Percentiles rank a stretch among this genome's conserved stretches.
Evolutionary conservation across 331 rosid genomes (phyloP).

Genomic region (Malus hybrid): DNA sequence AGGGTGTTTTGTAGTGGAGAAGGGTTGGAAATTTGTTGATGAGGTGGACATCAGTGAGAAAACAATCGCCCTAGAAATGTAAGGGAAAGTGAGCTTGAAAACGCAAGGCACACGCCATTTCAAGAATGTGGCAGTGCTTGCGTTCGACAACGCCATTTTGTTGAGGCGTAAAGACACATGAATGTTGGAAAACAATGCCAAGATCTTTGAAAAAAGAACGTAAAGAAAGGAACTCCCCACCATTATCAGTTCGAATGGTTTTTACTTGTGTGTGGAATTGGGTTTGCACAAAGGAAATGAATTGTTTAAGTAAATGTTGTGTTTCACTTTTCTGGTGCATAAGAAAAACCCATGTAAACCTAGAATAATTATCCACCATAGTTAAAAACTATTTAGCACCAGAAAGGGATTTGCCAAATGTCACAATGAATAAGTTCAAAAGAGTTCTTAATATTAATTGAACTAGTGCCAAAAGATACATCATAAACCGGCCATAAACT

Average conservation of each 20-base stretch:
- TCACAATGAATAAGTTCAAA: background rate
- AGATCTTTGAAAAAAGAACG: background rate
- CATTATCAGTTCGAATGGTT: background rate
- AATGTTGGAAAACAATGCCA: background rate
- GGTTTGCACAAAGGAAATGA: background rate
- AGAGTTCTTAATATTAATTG: background rate
- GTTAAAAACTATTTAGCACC: background rate
- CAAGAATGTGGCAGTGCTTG: background rate
- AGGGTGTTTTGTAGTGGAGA: too few relatives aligned
- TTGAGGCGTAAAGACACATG: background rate
- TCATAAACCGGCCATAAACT: background rate
- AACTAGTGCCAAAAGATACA: background rate
- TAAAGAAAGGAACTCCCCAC: background rate
- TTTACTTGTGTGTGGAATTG: background rate
- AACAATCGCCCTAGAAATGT: too few relatives aligned
- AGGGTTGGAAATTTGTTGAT: too few relatives aligned
- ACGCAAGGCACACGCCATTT: background rate
- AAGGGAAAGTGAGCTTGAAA: background rate
- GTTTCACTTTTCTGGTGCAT: background rate
- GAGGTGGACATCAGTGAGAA: too few relatives aligned
- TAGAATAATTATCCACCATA: background rate
- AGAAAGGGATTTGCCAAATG: background rate
- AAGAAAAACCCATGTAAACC: background rate
- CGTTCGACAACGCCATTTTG: background rate
- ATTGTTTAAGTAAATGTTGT: background rate